These are phyloP conservation scores for Acephala macrosclerotiorum DNA, from an alignment of 2,329 filamentous ascomycete species.

Conservation along the genomic window DNA sequence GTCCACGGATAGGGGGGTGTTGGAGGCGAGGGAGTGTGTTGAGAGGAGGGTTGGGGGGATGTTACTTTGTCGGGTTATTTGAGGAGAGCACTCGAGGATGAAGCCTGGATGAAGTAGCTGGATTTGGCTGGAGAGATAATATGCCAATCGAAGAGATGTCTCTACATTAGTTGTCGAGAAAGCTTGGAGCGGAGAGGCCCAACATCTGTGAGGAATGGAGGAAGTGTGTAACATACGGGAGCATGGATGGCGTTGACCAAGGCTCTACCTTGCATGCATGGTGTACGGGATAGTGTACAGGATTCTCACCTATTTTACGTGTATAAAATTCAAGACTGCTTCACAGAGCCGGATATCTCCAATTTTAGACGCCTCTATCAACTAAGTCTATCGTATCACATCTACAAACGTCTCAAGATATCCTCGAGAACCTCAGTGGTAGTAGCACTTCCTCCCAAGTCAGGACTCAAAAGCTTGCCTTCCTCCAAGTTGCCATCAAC, in stretches of 20 bases:
- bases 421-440: constrained; percentile 89
- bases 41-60: constrained; percentile 74
- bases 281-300: constrained; percentile 1
- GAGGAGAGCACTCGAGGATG: constrained; percentile 36
- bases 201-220: neutral
- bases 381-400: constrained; percentile 14
- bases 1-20: constrained; percentile 69
- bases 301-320: neutral
- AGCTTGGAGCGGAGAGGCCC: neutral
- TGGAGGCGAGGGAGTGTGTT: constrained; percentile 75
- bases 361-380: constrained; percentile 14
- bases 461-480: constrained; percentile 82
- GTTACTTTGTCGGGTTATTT: constrained; percentile 68
- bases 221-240: constrained; percentile 30
- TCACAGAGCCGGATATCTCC: neutral
- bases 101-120: neutral
- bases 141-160: no score
- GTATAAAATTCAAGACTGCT: neutral
- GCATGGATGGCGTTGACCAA: constrained; percentile 32
- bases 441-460: constrained; percentile 85
- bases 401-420: constrained; percentile 81
- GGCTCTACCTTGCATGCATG: neutral
- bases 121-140: no score
- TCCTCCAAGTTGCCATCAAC: constrained; percentile 91
- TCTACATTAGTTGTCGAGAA: neutral